phyloP scores from a whole-genome alignment of 768 basidiomycete species.

The Psilocybe cubensis region DNA sequence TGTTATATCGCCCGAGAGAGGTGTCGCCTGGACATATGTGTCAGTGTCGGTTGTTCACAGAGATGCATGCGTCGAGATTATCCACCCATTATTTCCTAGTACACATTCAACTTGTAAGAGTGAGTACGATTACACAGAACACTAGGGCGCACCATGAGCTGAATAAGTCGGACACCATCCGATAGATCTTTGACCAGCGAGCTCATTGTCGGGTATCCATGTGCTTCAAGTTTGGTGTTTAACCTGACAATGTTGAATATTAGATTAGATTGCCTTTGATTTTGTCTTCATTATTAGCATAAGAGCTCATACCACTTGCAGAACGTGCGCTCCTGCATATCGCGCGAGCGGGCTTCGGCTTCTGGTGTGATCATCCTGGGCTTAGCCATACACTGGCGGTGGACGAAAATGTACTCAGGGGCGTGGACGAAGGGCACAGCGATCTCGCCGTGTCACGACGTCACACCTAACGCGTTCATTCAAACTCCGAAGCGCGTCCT shows the following conservation, averaged over 20 bases:
- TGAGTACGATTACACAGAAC: background rate
- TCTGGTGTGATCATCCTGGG: slow-evolving; percentile 53
- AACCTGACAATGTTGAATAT: slow-evolving; percentile 58
- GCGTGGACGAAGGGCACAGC: slow-evolving; percentile 2
- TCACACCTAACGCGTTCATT: background rate
- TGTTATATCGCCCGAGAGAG: slow-evolving; percentile 95
- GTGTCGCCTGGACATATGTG: slow-evolving; percentile 63
- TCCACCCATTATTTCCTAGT: slow-evolving; percentile 94
- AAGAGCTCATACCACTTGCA: slow-evolving; percentile 76
- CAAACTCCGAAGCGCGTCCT: too few relatives aligned
- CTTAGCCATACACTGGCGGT: background rate
- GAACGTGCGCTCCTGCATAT: slow-evolving; percentile 81
- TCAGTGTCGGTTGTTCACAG: background rate
- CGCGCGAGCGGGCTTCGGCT: slow-evolving; percentile 62
- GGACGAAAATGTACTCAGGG: background rate
- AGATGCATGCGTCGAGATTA: background rate
- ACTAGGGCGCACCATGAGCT: slow-evolving; percentile 73
- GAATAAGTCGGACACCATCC: slow-evolving; percentile 94
- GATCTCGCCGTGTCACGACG: background rate
- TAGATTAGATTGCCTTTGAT: background rate
- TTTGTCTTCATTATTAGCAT: background rate
- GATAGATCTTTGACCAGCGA: slow-evolving; percentile 91
- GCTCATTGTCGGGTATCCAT: slow-evolving; percentile 85
- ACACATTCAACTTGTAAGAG: slow-evolving; percentile 2
- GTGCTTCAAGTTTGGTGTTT: slow-evolving; percentile 90